Base-by-base conservation (phyloP, 805 yeast species). In the Saturnispora sanitii region DNA sequence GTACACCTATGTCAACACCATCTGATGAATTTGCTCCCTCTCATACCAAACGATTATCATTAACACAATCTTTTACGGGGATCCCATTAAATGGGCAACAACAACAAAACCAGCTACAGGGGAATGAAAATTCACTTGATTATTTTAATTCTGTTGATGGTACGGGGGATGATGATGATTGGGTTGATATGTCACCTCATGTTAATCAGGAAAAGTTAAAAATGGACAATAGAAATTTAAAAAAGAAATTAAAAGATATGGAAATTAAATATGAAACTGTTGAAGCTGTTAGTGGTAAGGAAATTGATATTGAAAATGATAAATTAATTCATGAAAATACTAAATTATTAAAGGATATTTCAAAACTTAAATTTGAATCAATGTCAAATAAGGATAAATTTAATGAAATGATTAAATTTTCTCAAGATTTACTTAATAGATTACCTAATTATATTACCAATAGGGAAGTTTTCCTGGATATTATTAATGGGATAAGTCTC, bases 1-100 rank as follows among this genome's bases (percentile, higher is more conserved):
- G 52, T 5, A 49, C 58, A 4, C 59, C 60, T 3, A 41, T 37
- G 44, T 40, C 52, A 6, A 22, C 41, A 4, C 40, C 38, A 13
- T 34, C 37, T n/a, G 47, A 17, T 13, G 35, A 32, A 11, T 5
- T 19, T 4, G 8, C 9, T 32, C 15, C 23, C 4, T 19, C 45
- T 11, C 42, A 37, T 15, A 11, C 32, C 4, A 40, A 43, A 11
- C 44, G 58, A 25, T 9, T 50, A 4, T 55, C 62, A 1, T 44
- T 57, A 4, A 51, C 44, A 30, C 50, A 57, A 2, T 51, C 57
- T 1, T 41, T 57, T 5, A 42, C 39, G 8, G 49, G 49, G 16
- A 16, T 33, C 12, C 43, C 43, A 1, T 13, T 40, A 4, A 25
- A 25, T 12, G n/a, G n/a, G n/a, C n/a, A n/a, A 25, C 27, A 8